Evolutionary conservation across 192 early-diverging fungal species (phyloP).

Genomic region (Coemansia sp.): DNA sequence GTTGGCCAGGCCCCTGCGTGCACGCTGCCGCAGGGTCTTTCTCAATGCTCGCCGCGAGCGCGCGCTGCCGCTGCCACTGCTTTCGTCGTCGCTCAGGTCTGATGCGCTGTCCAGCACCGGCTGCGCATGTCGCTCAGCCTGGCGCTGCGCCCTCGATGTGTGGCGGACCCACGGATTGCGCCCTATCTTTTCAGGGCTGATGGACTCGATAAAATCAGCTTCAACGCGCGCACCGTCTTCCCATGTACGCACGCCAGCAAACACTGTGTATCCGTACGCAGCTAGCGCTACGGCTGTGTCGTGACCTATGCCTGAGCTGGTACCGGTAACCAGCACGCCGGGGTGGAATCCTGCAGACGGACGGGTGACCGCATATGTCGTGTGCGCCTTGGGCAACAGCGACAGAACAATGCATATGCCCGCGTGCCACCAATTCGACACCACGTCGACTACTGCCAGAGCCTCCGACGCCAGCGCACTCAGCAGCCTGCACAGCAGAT

Average conservation of each 20-base stretch:
- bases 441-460: conserved; percentile 35
- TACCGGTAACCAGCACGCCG: conserved; percentile 53
- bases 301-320: conserved; percentile 54
- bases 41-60: neutral
- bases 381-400: conserved; percentile 49
- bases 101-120: neutral
- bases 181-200: conserved; percentile 16
- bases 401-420: conserved; percentile 35
- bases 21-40: too few relatives aligned
- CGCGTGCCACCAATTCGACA: conserved; percentile 52
- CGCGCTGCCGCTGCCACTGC: conserved; percentile 6
- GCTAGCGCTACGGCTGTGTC: conserved; percentile 53
- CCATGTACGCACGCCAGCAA: conserved; percentile 53
- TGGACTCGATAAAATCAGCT: conserved; percentile 31
- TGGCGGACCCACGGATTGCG: conserved; percentile 24
- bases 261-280: conserved; percentile 51
- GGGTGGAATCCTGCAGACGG: conserved; percentile 39
- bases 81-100: conserved; percentile 1
- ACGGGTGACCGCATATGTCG: conserved; percentile 26
- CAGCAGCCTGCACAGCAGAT: conserved; percentile 42
- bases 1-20: neutral
- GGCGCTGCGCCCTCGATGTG: neutral
- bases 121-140: neutral
- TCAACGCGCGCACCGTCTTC: conserved; percentile 51
- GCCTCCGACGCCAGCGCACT: conserved; percentile 29